These are phyloP conservation scores for Yarrowia sp. DNA, from an alignment of 805 yeast species.

Conservation along the genomic window DNA sequence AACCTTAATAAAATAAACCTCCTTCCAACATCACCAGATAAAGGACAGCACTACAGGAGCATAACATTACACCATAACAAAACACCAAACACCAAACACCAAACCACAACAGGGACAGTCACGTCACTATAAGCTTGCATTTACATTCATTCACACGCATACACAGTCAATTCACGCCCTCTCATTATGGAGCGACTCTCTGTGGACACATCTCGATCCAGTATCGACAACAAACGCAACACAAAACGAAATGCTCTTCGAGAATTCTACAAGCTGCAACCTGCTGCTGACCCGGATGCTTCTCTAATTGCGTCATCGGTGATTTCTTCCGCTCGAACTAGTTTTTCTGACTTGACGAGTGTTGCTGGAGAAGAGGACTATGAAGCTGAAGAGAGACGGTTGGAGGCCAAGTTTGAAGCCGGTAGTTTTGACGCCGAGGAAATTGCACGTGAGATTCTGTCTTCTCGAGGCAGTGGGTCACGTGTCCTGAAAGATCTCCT, in stretches of 20 bases:
- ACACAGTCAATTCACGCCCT: not conserved
- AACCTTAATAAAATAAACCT: not conserved
- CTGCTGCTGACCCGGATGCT: not conserved
- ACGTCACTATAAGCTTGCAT: too few relatives aligned
- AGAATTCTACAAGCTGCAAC: constrained; percentile 39
- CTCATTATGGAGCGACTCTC: not conserved
- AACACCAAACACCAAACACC: too few relatives aligned
- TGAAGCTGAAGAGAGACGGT: constrained; percentile 3
- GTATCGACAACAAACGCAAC: not conserved
- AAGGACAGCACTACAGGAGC: not conserved
- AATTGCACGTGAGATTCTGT: not conserved
- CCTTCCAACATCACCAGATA: not conserved
- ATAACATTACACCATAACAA: too few relatives aligned
- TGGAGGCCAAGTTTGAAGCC: constrained; percentile 2
- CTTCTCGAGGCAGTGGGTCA: not conserved
- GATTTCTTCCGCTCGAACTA: constrained; percentile 8
- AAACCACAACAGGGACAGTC: too few relatives aligned
- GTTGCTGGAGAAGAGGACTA: not conserved
- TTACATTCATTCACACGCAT: not conserved
- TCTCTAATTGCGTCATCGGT: not conserved
- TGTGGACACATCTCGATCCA: not conserved
- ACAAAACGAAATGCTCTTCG: constrained; percentile 33
- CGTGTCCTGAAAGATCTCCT: constrained; percentile 31
- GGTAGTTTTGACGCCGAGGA: constrained; percentile 21
- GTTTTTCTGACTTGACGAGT: not conserved